Conservation (phyloP, 305 asterid genomes). For the Ajuga reptans region DNA sequence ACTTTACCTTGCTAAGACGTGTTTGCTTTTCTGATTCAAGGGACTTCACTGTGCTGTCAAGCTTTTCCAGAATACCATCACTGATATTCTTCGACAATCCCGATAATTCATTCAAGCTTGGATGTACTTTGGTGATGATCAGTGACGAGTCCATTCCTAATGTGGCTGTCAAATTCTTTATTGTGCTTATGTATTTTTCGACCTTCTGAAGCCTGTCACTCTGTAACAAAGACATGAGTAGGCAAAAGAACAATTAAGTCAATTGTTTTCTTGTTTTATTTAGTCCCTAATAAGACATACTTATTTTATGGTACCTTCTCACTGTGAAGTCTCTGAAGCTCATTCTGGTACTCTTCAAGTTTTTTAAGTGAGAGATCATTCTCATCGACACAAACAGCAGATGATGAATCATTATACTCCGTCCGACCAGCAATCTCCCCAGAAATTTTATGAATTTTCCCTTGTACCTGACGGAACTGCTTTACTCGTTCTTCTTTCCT, state of each 20-base stretch:
- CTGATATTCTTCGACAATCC: constrained; percentile 92
- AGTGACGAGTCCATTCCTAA: constrained; percentile 87
- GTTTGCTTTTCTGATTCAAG: constrained; percentile 74
- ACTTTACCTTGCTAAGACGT: constrained; percentile 68
- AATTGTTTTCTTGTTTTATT: constrained; percentile 6
- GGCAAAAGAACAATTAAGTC: constrained; percentile 8
- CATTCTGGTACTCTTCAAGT: constrained; percentile 79
- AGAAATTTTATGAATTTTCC: constrained; percentile 71
- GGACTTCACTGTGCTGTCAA: constrained; percentile 60
- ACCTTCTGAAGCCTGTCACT: constrained; percentile 80
- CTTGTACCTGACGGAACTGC: constrained; percentile 71
- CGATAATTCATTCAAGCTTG: constrained; percentile 87
- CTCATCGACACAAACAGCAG: constrained; percentile 46
- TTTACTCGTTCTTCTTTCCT: constrained; percentile 74
- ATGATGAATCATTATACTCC: constrained; percentile 59
- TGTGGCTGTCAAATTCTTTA: constrained; percentile 54
- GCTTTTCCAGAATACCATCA: constrained; percentile 63
- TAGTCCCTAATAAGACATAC: background rate
- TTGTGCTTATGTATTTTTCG: constrained; percentile 61
- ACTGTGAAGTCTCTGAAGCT: constrained; percentile 74
- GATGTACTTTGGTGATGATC: constrained; percentile 92
- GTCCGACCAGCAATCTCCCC: constrained; percentile 80
- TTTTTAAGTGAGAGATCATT: constrained; percentile 75
- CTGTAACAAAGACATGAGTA: constrained; percentile 32
- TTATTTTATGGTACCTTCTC: constrained; percentile 58